Percentiles rank a stretch among this genome's conserved stretches.
Evolutionary conservation across 148 eudicot species (phyloP).

Genomic region (Polygonum maritimum): DNA sequence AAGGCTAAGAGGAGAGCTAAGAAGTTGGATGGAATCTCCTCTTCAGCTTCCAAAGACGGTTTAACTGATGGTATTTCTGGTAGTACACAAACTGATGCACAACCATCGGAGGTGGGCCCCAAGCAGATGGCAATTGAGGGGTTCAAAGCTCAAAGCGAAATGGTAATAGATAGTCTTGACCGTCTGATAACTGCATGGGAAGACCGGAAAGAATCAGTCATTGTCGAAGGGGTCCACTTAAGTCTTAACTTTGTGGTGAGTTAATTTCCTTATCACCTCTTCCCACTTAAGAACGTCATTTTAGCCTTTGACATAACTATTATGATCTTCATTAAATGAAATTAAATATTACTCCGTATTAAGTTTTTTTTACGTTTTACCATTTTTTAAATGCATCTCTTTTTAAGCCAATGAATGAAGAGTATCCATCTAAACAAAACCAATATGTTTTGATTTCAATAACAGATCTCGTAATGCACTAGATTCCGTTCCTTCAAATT

Average conservation of each 20-base stretch:
- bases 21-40: slow-evolving; percentile 36
- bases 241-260: slow-evolving; percentile 96
- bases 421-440: background rate
- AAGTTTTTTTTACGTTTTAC: no score
- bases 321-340: no score
- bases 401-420: no score
- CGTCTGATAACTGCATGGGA: slow-evolving; percentile 93
- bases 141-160: slow-evolving; percentile 95
- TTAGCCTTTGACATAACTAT: no score
- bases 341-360: background rate
- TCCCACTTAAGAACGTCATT: no score
- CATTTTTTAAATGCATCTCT: no score
- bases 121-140: slow-evolving; percentile 94
- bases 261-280: background rate
- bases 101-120: slow-evolving; percentile 40
- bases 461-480: no score
- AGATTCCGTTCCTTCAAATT: no score
- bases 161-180: slow-evolving; percentile 96
- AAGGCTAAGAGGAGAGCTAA: slow-evolving; percentile 79
- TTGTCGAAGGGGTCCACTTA: slow-evolving; percentile 94
- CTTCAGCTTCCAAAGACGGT: slow-evolving; percentile 29
- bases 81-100: slow-evolving; percentile 27
- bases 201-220: slow-evolving; percentile 85
- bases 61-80: slow-evolving; percentile 21
- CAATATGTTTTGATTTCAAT: no score